A percentile compares a stretch with the other conserved stretches of the same genome.
These are phyloP conservation scores for Pseudogymnoascus sp. DNA, from an alignment of 2,329 filamentous ascomycete genomes.

Conservation along the genomic window DNA sequence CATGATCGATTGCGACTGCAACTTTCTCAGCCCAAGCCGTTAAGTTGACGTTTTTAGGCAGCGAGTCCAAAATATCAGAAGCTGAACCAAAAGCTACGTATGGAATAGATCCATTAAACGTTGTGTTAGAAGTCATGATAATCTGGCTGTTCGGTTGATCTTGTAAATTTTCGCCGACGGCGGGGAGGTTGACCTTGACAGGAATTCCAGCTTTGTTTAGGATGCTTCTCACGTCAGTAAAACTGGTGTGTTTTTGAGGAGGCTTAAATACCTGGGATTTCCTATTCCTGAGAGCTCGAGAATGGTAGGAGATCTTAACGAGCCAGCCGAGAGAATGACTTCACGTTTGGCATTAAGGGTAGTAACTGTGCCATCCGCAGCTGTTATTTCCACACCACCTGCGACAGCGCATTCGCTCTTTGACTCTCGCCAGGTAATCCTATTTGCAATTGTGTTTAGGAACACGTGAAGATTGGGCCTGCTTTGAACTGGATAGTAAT, in stretches of 20 bases:
- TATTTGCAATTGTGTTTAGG: too few relatives aligned
- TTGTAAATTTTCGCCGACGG: conserved; percentile 15
- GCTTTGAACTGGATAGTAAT: too few relatives aligned
- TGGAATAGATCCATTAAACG: conserved; percentile 13
- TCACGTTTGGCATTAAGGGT: conserved; percentile 21
- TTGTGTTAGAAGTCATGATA: conserved; percentile 21
- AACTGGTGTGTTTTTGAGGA: too few relatives aligned
- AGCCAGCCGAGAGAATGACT: conserved; percentile 27
- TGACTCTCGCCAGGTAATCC: too few relatives aligned
- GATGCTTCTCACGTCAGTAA: too few relatives aligned
- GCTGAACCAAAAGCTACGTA: conserved; percentile 15
- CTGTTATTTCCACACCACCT: too few relatives aligned
- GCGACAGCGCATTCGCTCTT: too few relatives aligned
- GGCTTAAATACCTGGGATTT: conserved; percentile 13
- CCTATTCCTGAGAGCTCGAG: conserved; percentile 32
- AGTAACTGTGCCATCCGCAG: too few relatives aligned
- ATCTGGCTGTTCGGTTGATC: conserved; percentile 15
- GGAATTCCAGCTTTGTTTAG: conserved; percentile 11
- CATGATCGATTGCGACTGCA: too few relatives aligned
- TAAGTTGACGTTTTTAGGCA: neutral
- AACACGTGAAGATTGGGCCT: too few relatives aligned
- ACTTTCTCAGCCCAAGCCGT: too few relatives aligned
- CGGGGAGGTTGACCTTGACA: conserved; percentile 17
- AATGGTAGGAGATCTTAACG: conserved; percentile 23
- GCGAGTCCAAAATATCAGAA: conserved; percentile 18